Percentiles rank a stretch among this genome's conserved stretches.
Evolutionary conservation across 768 basidiomycete species (phyloP).

Genomic region (Calocera cornea): DNA sequence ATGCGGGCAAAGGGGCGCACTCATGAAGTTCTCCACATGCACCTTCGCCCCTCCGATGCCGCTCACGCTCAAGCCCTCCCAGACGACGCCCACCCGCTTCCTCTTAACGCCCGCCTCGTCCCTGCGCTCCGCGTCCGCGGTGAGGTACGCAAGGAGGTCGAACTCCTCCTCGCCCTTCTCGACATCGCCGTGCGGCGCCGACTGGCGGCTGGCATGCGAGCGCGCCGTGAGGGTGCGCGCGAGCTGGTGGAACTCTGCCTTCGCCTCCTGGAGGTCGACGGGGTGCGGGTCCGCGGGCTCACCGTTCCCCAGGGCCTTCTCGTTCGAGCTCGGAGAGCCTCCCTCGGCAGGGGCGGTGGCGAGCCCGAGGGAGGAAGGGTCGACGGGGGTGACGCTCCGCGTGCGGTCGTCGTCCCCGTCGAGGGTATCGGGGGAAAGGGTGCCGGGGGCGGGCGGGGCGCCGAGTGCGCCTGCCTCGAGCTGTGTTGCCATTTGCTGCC

Average conservation of each 20-base stretch:
- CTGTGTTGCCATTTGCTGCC: not conserved
- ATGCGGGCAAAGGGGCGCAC: not conserved
- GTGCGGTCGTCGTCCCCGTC: not conserved
- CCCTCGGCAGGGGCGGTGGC: not conserved
- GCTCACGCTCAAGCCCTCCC: constrained; percentile 54
- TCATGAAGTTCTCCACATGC: constrained; percentile 1
- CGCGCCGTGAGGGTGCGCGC: constrained; percentile 12
- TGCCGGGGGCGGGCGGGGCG: not conserved
- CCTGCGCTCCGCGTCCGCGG: constrained; percentile 51
- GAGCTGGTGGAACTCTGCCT: constrained; percentile 15
- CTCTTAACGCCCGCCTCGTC: constrained; percentile 53
- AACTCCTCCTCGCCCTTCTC: constrained; percentile 37
- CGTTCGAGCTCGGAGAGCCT: not conserved
- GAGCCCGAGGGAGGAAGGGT: not conserved
- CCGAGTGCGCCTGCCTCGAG: not conserved
- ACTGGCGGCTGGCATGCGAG: not conserved
- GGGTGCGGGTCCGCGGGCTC: constrained; percentile 6
- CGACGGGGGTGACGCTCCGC: not conserved
- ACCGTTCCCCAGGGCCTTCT: not conserved
- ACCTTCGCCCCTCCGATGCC: constrained; percentile 35
- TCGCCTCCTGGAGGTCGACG: constrained; percentile 14
- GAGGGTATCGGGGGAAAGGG: not conserved
- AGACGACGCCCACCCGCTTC: constrained; percentile 65
- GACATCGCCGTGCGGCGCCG: constrained; percentile 19
- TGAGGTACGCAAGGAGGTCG: constrained; percentile 54